Evolutionary conservation across 768 basidiomycete species (phyloP).

Genomic region (Pilatotrama ljubarskyi): DNA sequence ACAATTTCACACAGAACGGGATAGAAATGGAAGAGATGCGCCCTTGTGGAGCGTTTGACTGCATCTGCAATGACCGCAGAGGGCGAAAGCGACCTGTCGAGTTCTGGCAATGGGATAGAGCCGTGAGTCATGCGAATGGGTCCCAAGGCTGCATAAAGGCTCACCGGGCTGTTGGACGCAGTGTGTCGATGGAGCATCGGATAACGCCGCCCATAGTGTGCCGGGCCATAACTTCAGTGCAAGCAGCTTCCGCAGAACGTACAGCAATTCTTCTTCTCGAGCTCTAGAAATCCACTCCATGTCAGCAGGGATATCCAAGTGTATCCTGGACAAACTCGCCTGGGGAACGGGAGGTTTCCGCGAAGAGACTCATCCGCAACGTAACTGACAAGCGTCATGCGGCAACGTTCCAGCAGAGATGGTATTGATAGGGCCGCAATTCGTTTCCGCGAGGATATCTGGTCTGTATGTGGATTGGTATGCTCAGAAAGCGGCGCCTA

Average conservation of each 20-base stretch:
- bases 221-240: slow-evolving; percentile 73
- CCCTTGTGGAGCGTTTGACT: slow-evolving; percentile 70
- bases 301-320: background rate
- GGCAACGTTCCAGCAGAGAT: slow-evolving; percentile 75
- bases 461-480: slow-evolving; percentile 43
- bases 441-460: slow-evolving; percentile 58
- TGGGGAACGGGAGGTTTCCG: slow-evolving; percentile 86
- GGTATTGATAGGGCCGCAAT: slow-evolving; percentile 75
- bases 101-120: slow-evolving; percentile 28
- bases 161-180: slow-evolving; percentile 59
- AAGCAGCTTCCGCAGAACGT: slow-evolving; percentile 76
- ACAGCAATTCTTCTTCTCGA: slow-evolving; percentile 87
- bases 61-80: slow-evolving; percentile 65
- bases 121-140: background rate
- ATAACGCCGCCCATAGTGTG: slow-evolving; percentile 73
- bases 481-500: background rate
- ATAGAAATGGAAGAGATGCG: slow-evolving; percentile 90
- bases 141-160: slow-evolving; percentile 17
- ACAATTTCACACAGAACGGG: slow-evolving; percentile 76
- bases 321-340: slow-evolving; percentile 43
- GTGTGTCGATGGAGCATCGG: slow-evolving; percentile 60
- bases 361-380: slow-evolving; percentile 83
- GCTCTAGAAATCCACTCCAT: slow-evolving; percentile 44
- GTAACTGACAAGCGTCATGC: slow-evolving; percentile 64
- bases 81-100: slow-evolving; percentile 48